A percentile compares a stretch with the other conserved stretches of the same genome.
These are phyloP conservation scores for Cordyceps tenuipes DNA, from an alignment of 2,329 filamentous ascomycete genomes.

Conservation along the genomic window DNA sequence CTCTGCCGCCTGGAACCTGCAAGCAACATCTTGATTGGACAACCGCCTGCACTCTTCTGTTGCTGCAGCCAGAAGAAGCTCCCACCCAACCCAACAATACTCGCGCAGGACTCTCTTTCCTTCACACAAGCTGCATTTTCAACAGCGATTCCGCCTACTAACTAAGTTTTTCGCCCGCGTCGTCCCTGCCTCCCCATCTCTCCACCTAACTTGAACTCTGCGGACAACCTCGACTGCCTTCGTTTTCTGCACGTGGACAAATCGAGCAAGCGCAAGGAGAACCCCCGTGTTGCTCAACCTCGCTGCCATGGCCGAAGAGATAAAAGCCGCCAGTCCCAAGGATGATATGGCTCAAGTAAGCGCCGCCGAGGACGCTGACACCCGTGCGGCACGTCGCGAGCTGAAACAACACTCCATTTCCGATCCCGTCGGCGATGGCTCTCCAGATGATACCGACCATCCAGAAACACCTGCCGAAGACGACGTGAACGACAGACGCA, in stretches of 20 bases:
- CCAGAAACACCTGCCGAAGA: constrained; percentile 29
- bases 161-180: background rate
- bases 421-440: constrained; percentile 27
- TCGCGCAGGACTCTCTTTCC: background rate
- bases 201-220: background rate
- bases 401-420: constrained; percentile 57
- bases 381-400: constrained; percentile 54
- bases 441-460: constrained; percentile 18
- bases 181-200: background rate
- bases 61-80: constrained; percentile 4
- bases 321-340: constrained; percentile 33
- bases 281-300: background rate
- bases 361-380: constrained; percentile 51
- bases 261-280: background rate
- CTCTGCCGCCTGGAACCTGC: constrained; percentile 3
- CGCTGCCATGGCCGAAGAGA: constrained; percentile 36
- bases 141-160: background rate
- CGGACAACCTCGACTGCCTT: background rate
- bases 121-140: background rate
- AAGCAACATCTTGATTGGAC: constrained; percentile 8
- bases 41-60: background rate
- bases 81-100: background rate
- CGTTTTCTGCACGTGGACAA: constrained; percentile 2
- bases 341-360: constrained; percentile 20
- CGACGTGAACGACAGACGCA: constrained; percentile 22